Conservation (phyloP, 176 grass and related monocot genomes). For the Calamus simplicifolius region DNA sequence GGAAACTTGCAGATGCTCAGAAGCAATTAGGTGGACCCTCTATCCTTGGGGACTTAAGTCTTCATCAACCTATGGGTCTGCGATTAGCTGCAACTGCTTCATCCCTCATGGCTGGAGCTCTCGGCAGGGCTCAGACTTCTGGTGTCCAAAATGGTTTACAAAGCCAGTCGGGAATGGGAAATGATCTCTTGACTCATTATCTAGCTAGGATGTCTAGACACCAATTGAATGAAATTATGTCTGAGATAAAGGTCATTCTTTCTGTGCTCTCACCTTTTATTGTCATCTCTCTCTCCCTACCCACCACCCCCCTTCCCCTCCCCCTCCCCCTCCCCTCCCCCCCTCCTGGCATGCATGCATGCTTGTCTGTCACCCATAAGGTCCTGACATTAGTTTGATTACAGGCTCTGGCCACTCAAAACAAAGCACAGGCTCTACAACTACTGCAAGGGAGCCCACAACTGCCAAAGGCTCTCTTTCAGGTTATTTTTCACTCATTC, state of each 20-base stretch:
- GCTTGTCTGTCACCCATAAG: background rate
- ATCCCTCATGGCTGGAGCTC: conserved; percentile 59
- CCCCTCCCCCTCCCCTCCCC: too few species aligned
- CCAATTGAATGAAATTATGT: conserved; percentile 74
- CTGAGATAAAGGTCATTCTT: conserved; percentile 72
- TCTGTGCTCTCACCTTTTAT: background rate
- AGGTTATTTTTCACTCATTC: conserved; percentile 39
- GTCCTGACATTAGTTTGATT: conserved; percentile 8
- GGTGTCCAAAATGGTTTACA: conserved; percentile 57
- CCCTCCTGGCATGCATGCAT: too few species aligned
- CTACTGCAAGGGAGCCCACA: conserved; percentile 62
- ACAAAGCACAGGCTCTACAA: conserved; percentile 46
- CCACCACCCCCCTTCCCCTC: too few species aligned
- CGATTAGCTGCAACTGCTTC: conserved; percentile 65
- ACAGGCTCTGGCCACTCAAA: conserved; percentile 65
- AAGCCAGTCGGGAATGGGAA: conserved; percentile 62
- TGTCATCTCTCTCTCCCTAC: background rate
- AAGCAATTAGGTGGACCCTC: conserved; percentile 39
- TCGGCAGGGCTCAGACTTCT: conserved; percentile 69
- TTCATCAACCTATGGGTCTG: conserved; percentile 78
- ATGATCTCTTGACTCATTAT: conserved; percentile 83
- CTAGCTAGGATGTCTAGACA: conserved; percentile 81
- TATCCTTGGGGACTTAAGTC: conserved; percentile 32
- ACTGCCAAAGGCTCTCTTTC: conserved; percentile 84
- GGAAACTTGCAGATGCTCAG: conserved; percentile 37